phyloP scores from a whole-genome alignment of 768 basidiomycete species.

The Trametopsis cervina region DNA sequence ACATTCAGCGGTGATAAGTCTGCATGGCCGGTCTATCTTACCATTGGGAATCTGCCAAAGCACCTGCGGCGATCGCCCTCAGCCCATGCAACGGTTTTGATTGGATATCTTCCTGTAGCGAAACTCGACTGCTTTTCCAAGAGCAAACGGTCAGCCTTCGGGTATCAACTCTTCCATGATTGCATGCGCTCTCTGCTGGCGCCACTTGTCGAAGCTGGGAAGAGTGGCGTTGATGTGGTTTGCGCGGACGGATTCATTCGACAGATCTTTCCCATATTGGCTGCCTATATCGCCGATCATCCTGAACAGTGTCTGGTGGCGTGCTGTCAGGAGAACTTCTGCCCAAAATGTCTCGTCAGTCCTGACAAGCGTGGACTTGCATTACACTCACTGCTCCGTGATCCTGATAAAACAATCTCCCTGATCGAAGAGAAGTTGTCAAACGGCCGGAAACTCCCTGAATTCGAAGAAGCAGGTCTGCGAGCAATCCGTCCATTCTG shows the following conservation, averaged over 20 bases:
- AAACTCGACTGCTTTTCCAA: constrained; percentile 23
- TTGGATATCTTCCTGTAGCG: constrained; percentile 27
- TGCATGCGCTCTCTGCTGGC: constrained; percentile 16
- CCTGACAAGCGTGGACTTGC: constrained; percentile 11
- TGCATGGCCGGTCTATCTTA: constrained; percentile 28
- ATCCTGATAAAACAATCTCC: constrained; percentile 6
- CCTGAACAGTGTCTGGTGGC: constrained; percentile 23
- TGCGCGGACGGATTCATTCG: constrained; percentile 18
- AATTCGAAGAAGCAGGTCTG: constrained; percentile 11
- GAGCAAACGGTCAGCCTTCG: constrained; percentile 5
- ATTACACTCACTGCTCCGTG: constrained; percentile 2
- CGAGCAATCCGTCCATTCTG: constrained; percentile 32
- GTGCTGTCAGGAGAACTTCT: constrained; percentile 13
- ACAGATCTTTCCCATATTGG: constrained; percentile 18
- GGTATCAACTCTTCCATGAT: constrained; percentile 21
- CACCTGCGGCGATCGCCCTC: constrained; percentile 16
- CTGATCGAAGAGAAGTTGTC: too few relatives aligned
- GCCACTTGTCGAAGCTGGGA: constrained; percentile 16
- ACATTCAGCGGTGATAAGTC: constrained; percentile 21
- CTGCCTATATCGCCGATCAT: constrained; percentile 20
- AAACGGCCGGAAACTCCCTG: not conserved
- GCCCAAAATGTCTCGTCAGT: constrained; percentile 18
- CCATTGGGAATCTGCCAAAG: constrained; percentile 25
- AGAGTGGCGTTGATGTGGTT: constrained; percentile 17
- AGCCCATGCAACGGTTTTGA: constrained; percentile 12